Evolutionary conservation across 192 early-diverging fungal genomes (phyloP), one percentile per base, ranked within the genome.

Genomic region (Backusella sp.): DNA sequence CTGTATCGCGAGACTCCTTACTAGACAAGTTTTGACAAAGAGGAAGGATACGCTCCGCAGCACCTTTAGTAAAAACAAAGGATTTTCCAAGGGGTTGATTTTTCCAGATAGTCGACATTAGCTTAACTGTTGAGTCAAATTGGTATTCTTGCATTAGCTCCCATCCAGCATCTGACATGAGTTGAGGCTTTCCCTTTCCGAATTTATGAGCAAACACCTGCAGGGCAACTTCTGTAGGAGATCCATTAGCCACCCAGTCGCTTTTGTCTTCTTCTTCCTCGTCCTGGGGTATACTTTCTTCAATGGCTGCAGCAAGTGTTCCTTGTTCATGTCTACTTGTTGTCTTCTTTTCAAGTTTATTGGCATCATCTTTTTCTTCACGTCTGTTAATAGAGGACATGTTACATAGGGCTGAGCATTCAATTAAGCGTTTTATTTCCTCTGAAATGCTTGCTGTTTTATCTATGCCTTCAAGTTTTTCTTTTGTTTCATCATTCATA

Each of bases 201-300:
- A 92, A 86, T 79, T 97, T 96, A 66, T 92, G 84, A 3, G 95
- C 91, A 68, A 95, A 92, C 8, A 96, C 93, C 62, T 96, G 91
- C 68, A 99, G 88, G 19, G 96, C 94, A 72, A 97, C 90, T 80
- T 99, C 96, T 0, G 97, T 98, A n/a, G 97, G 94, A 72, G 96
- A 96, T 53, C 96, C 97, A 30, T 90, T 91, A 36, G 88, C 86
- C 17, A 89, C 87, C 91, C 93, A 96, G n/a, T 90, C 87, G 68
- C 89, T 83, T 12, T 46, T 28, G 0, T 59, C 32, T 17, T 37
- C 56, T 8, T 69, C 41, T 12, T 66, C 62, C 6, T 71, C 69
- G 9, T 59, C 36, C 15, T 7, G n/a, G 26, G 21, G 17, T 14
- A 19, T 35, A 35, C 17, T 30, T 67, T 36, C 66, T 32, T 35